Percentiles rank a stretch among this genome's conserved stretches.
These are phyloP conservation scores for Margaritispora aquatica DNA, from an alignment of 495 filamentous ascomycete species.

Conservation along the genomic window DNA sequence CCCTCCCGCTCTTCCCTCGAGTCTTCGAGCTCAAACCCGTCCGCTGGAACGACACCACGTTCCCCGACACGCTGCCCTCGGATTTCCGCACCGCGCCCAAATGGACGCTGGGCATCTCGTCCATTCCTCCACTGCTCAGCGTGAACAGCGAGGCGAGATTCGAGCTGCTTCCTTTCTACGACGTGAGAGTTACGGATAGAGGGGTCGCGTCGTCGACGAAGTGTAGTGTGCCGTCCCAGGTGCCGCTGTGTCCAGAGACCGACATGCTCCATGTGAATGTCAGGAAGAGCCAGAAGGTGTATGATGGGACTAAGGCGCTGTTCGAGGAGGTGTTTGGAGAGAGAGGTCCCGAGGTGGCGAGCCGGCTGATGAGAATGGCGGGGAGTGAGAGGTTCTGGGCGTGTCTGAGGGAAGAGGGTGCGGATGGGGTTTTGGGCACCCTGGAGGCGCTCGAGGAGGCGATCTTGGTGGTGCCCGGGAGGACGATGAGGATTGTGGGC, in stretches of 20 bases:
- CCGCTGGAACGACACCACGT: neutral
- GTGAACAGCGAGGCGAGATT: slow-evolving; percentile 1
- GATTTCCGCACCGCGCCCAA: neutral
- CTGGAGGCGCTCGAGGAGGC: neutral
- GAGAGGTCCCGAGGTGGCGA: neutral
- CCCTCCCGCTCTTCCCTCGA: neutral
- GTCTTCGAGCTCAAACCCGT: neutral
- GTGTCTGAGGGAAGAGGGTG: neutral
- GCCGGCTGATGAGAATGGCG: neutral
- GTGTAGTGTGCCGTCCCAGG: neutral
- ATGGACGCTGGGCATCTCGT: neutral
- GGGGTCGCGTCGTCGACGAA: neutral
- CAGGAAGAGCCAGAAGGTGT: neutral
- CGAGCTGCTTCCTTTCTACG: slow-evolving; percentile 1
- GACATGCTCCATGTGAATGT: neutral
- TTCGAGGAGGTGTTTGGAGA: neutral
- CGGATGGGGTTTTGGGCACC: neutral
- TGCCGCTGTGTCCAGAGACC: neutral
- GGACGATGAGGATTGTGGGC: neutral
- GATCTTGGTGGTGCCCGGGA: neutral
- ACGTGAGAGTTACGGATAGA: neutral
- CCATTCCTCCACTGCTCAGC: neutral
- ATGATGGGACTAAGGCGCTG: neutral
- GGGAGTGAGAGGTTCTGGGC: neutral
- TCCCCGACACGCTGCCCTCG: neutral